Conservation (phyloP, 345 rosid genomes). For the Gossypium stocksii region DNA sequence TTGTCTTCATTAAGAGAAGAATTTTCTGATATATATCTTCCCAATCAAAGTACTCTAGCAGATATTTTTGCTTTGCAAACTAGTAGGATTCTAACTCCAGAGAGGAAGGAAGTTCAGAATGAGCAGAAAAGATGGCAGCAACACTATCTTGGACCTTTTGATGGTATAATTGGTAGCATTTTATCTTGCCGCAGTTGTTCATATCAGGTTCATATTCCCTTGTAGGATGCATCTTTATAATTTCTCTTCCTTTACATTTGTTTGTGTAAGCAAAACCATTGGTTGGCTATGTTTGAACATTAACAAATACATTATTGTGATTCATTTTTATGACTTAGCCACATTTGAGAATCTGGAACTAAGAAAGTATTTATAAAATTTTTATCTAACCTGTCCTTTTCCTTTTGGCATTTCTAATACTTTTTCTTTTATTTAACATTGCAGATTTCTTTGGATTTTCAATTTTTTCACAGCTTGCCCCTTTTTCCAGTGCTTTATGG, state of each 20-base stretch:
- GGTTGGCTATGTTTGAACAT: slow-evolving; percentile 6
- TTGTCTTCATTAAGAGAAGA: slow-evolving; percentile 74
- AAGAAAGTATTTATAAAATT: not conserved
- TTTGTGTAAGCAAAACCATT: not conserved
- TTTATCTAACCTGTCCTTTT: not conserved
- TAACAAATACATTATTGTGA: not conserved
- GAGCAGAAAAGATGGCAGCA: slow-evolving; percentile 76
- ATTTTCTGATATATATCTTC: slow-evolving; percentile 49
- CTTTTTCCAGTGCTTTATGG: slow-evolving; percentile 49
- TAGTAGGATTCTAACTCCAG: slow-evolving; percentile 47
- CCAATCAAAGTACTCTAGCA: slow-evolving; percentile 38
- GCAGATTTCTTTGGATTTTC: slow-evolving; percentile 85
- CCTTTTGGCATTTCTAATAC: not conserved
- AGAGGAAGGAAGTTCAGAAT: slow-evolving; percentile 26
- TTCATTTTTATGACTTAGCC: not conserved
- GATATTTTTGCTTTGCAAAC: slow-evolving; percentile 38
- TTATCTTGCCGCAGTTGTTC: slow-evolving; percentile 72
- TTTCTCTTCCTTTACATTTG: not conserved
- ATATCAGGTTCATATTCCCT: slow-evolving; percentile 50
- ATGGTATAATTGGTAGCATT: slow-evolving; percentile 69
- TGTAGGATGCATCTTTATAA: slow-evolving; percentile 11
- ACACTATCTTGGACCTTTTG: slow-evolving; percentile 81
- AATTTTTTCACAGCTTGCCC: slow-evolving; percentile 77
- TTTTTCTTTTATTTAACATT: slow-evolving; percentile 7
- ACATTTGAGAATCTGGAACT: slow-evolving; percentile 1